Percentiles rank a stretch among this genome's conserved stretches.
phyloP scores from a whole-genome alignment of 1,139 yeast species.

The Sugiyamaella neomexicana region DNA sequence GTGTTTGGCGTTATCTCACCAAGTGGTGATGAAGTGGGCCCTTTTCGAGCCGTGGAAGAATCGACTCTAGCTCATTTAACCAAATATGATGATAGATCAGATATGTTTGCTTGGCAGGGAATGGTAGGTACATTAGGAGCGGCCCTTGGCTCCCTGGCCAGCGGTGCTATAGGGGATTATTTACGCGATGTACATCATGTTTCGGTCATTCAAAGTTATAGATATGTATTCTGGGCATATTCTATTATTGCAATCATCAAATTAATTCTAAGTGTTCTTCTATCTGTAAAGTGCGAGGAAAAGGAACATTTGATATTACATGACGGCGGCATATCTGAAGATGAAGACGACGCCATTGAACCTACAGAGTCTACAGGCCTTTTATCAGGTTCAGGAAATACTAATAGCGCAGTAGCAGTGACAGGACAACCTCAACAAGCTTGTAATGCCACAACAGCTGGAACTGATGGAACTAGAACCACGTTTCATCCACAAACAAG shows the following conservation, averaged over 20 bases:
- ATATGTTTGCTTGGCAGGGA: conserved; percentile 70
- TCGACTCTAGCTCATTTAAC: conserved; percentile 82
- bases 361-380: conserved; percentile 10
- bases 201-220: conserved; percentile 50
- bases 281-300: conserved; percentile 58
- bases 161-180: conserved; percentile 60
- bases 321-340: neutral
- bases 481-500: conserved; percentile 25
- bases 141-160: conserved; percentile 67
- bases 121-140: conserved; percentile 71
- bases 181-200: conserved; percentile 41
- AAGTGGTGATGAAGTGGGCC: conserved; percentile 91
- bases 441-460: too few species aligned
- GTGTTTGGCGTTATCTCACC: conserved; percentile 76
- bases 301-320: neutral
- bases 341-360: neutral
- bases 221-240: conserved; percentile 59
- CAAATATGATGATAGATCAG: conserved; percentile 63
- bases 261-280: conserved; percentile 51
- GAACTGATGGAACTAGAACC: neutral
- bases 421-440: neutral
- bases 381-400: neutral
- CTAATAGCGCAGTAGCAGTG: neutral
- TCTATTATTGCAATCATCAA: conserved; percentile 58
- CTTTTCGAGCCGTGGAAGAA: conserved; percentile 86